A percentile compares a stretch with the other conserved stretches of the same genome.
phyloP scores from a whole-genome alignment of 768 basidiomycete species.

The Tricholomella constricta region DNA sequence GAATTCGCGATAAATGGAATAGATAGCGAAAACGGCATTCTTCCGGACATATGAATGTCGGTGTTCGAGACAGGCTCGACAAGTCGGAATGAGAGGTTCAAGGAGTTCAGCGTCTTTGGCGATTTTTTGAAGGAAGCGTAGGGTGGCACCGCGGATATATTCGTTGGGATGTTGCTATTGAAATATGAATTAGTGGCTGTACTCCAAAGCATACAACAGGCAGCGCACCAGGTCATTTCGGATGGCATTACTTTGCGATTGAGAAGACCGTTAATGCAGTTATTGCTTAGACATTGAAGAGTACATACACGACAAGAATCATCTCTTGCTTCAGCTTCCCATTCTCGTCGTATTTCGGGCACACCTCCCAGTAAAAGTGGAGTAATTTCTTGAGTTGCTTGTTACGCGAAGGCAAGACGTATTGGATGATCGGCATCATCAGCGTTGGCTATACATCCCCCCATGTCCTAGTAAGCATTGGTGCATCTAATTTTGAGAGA shows the following conservation, averaged over 20 bases:
- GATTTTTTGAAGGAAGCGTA: conserved; percentile 96
- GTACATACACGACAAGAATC: conserved; percentile 94
- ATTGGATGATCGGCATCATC: conserved; percentile 99
- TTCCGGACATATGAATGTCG: conserved; percentile 97
- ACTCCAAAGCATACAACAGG: neutral
- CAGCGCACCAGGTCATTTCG: conserved; percentile 89
- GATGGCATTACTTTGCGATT: conserved; percentile 78
- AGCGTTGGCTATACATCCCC: conserved; percentile 65
- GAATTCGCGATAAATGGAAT: conserved; percentile 91
- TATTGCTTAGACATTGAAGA: neutral
- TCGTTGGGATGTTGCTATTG: conserved; percentile 97
- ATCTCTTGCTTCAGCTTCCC: conserved; percentile 99
- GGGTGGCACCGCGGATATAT: conserved; percentile 97
- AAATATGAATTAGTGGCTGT: neutral
- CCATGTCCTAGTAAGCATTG: neutral
- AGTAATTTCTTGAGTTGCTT: conserved; percentile 97
- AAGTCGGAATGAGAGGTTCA: conserved; percentile 93
- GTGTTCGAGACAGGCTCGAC: conserved; percentile 93
- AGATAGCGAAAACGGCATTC: conserved; percentile 96
- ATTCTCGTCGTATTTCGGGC: conserved; percentile 95
- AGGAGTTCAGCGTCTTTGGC: conserved; percentile 90
- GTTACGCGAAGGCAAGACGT: conserved; percentile 91
- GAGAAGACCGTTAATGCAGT: conserved; percentile 1
- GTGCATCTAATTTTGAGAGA: neutral
- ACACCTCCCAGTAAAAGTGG: conserved; percentile 97